These are phyloP conservation scores for Botrytis squamosa DNA, from an alignment of 2,329 filamentous ascomycete genomes.

Conservation along the genomic window DNA sequence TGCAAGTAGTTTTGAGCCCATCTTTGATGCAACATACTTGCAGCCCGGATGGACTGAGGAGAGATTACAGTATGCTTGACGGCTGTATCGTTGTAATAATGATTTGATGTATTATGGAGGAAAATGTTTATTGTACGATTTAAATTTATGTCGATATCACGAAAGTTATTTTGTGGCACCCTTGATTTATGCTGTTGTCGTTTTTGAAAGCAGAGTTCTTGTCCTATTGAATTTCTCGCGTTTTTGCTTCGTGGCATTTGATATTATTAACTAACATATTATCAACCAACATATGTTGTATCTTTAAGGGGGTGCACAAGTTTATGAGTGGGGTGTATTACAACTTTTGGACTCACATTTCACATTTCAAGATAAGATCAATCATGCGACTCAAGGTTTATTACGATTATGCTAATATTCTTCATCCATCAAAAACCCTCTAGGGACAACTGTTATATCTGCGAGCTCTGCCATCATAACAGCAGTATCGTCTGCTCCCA, in stretches of 20 bases:
- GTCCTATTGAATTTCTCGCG: neutral
- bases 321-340: neutral
- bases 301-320: neutral
- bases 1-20: constrained; percentile 20
- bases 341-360: neutral
- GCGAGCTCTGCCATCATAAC: neutral
- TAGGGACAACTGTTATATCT: neutral
- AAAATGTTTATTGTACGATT: neutral
- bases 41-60: constrained; percentile 16
- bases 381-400: neutral
- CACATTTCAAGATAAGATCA: neutral
- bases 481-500: neutral
- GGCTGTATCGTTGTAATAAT: neutral
- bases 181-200: neutral
- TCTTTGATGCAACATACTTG: constrained; percentile 19
- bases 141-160: neutral
- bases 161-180: neutral
- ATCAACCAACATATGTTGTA: rapidly evolving
- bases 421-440: neutral
- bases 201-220: neutral
- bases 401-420: neutral
- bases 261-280: neutral
- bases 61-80: constrained; percentile 18
- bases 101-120: neutral
- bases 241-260: neutral